These are phyloP conservation scores for Medicago lupulina DNA, from an alignment of 306 rosid genomes.

Conservation along the genomic window DNA sequence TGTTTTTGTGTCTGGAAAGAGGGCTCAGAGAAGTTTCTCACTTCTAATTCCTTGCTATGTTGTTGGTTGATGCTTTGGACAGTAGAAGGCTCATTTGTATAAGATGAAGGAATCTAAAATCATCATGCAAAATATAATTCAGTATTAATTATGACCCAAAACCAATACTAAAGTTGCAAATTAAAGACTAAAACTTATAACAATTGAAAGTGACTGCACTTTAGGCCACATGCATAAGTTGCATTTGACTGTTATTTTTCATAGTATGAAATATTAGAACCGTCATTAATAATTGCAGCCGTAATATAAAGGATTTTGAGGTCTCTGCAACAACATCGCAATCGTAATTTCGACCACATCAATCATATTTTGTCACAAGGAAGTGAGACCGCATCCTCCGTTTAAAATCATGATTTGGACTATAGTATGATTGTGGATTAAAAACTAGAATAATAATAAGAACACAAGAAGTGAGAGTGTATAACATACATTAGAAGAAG, in stretches of 20 bases:
- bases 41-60: constrained; percentile 43
- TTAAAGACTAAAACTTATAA: too few relatives aligned
- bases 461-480: background rate
- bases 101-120: constrained; percentile 63
- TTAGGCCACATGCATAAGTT: background rate
- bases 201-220: too few relatives aligned
- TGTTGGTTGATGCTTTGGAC: constrained; percentile 45
- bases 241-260: background rate
- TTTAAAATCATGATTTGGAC: too few relatives aligned
- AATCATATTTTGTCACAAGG: background rate
- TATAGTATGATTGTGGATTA: background rate
- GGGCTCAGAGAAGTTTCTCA: constrained; percentile 53
- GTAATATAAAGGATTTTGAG: background rate
- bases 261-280: background rate
- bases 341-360: background rate
- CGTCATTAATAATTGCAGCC: background rate
- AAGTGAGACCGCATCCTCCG: too few relatives aligned
- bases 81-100: constrained; percentile 56
- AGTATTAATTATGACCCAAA: too few relatives aligned
- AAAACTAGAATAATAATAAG: background rate
- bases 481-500: constrained; percentile 60
- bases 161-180: too few relatives aligned
- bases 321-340: background rate
- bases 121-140: background rate
- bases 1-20: constrained; percentile 60